Conservation (phyloP, 768 basidiomycete genomes). For the Boletus subcaerulescens region DNA sequence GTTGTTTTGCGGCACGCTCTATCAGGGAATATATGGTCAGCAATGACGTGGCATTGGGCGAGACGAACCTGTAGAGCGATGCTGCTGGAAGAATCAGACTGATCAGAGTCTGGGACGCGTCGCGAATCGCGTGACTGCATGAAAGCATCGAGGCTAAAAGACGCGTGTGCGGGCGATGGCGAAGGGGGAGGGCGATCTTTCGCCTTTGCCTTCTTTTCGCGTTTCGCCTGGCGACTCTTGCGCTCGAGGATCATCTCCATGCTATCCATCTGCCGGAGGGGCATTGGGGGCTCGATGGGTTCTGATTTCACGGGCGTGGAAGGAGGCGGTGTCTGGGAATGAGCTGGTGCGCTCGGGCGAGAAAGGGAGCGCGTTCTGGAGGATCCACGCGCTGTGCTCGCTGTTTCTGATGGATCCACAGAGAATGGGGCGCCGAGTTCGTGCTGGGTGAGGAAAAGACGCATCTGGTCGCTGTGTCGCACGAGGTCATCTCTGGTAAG, state of each 20-base stretch:
- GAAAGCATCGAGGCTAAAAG: slow-evolving; percentile 46
- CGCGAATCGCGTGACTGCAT: slow-evolving; percentile 56
- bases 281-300: slow-evolving; percentile 46
- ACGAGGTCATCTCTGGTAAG: slow-evolving; percentile 74
- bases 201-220: slow-evolving; percentile 44
- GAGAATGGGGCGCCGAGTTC: slow-evolving; percentile 40
- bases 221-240: slow-evolving; percentile 54
- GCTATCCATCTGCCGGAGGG: slow-evolving; percentile 60
- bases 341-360: slow-evolving; percentile 44
- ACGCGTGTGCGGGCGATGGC: slow-evolving; percentile 48
- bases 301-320: slow-evolving; percentile 65
- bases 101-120: slow-evolving; percentile 34
- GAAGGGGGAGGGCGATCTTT: slow-evolving; percentile 54
- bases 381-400: slow-evolving; percentile 37
- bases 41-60: slow-evolving; percentile 14
- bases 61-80: slow-evolving; percentile 40
- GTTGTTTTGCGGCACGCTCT: slow-evolving; percentile 32
- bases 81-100: slow-evolving; percentile 30
- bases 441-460: slow-evolving; percentile 66
- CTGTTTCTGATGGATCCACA: slow-evolving; percentile 32
- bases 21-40: slow-evolving; percentile 12
- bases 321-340: slow-evolving; percentile 40
- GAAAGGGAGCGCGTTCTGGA: slow-evolving; percentile 48
- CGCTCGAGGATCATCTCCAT: slow-evolving; percentile 79
- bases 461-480: slow-evolving; percentile 76